Base-by-base conservation (phyloP, 2,329 filamentous ascomycete genomes). In the Cordyceps militaris region DNA sequence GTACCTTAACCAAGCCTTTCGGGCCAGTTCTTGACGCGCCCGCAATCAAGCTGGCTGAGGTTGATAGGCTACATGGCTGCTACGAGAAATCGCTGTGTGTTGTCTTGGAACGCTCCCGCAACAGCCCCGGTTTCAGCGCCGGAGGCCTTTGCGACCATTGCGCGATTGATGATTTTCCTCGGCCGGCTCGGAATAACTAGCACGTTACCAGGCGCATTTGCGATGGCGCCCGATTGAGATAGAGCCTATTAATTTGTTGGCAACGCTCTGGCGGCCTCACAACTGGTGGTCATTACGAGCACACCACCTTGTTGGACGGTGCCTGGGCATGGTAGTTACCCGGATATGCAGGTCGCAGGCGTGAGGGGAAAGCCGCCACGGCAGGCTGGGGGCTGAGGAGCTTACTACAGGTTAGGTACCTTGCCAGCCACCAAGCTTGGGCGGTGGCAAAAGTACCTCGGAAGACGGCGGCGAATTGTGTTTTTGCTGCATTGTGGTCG, bases 271-370 rank as follows among this genome's bases (percentile, higher is more conserved):
- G 52, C 52, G 14, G 53, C 53, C 53, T 56, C 34, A 42, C 13
- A 2, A 10, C 43, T 11, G 11, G 44, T 48, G 32, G n/a, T n/a
- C n/a, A n/a, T n/a, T n/a, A 56, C 24, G 34, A 49, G n/a, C 34
- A 49, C 53, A 48, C 32, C 53, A 56, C 13, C 53, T 49, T 48
- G 19, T 21, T 16, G n/a, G 10, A 21, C 23, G 43, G 53, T 56
- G 34, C 53, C 44, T 56, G 53, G 53, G 53, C 53, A 9, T 56
- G 43, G 53, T 56, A n/a, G n/a, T n/a, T n/a, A 56, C 53, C 53
- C 53, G 53, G 44, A 28, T 19, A 42, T 23, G 44, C 52, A 55
- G 28, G 43, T 28, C 32, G 43, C 24, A 23, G n/a, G 16, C n/a
- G 32, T 32, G 53, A 49, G 43, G 53, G 44, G 52, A 56, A 47